phyloP scores from a whole-genome alignment of 2,329 filamentous ascomycete genomes.

The Arthrinium puccinioides region DNA sequence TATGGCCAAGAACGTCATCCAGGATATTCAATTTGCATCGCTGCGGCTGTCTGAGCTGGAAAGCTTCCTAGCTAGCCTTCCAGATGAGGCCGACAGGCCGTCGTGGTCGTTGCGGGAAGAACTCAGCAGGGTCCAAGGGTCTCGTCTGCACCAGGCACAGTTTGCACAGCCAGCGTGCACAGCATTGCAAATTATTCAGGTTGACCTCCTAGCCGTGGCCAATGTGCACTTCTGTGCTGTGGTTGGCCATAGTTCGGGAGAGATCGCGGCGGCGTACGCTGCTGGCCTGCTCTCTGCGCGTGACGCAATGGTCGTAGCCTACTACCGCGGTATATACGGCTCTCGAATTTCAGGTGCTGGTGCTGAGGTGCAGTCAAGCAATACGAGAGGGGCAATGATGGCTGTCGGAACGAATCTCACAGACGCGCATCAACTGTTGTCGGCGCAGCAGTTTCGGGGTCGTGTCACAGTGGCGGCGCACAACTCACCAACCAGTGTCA shows the following conservation, averaged over 20 bases:
- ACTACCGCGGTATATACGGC: conserved; percentile 11
- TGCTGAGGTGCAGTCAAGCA: background rate
- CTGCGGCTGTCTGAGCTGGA: background rate
- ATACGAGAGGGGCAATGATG: conserved; percentile 11
- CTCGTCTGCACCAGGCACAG: conserved; percentile 9
- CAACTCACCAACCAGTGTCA: conserved; percentile 10
- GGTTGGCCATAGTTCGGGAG: conserved; percentile 35
- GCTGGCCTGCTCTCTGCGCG: conserved; percentile 24
- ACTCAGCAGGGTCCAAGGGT: conserved; percentile 1
- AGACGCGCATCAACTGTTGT: conserved; percentile 2
- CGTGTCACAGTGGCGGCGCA: conserved; percentile 8
- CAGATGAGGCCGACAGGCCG: conserved; percentile 1
- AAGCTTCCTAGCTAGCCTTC: background rate
- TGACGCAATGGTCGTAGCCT: conserved; percentile 22
- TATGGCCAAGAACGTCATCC: conserved; percentile 18
- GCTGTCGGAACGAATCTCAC: conserved; percentile 26
- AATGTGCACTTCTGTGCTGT: conserved; percentile 26
- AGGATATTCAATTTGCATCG: background rate
- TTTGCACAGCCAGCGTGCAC: conserved; percentile 29
- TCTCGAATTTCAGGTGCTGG: background rate
- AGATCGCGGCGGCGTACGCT: conserved; percentile 35
- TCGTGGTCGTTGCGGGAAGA: conserved; percentile 4
- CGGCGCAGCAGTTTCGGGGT: conserved; percentile 9
- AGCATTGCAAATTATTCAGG: conserved; percentile 31
- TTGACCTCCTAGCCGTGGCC: conserved; percentile 26